Evolutionary conservation across 495 filamentous ascomycete species (phyloP).

Genomic region (Podospora didyma): DNA sequence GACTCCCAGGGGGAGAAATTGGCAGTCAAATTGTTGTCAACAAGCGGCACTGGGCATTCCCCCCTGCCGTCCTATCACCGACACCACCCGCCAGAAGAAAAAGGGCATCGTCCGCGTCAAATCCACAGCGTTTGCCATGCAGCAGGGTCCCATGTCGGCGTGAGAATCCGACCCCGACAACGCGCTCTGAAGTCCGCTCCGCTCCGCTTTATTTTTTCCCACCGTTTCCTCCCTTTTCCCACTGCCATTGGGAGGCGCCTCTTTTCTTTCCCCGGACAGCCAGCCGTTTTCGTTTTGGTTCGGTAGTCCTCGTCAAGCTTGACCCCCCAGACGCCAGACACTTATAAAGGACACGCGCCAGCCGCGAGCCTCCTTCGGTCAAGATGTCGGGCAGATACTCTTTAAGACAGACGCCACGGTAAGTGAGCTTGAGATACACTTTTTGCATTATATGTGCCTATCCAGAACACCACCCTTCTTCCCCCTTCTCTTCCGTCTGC

Average conservation of each 20-base stretch:
- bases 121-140: too few species aligned
- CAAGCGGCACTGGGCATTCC: too few species aligned
- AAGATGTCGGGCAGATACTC: conserved; percentile 38
- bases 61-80: too few species aligned
- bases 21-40: too few species aligned
- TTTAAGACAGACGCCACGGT: conserved; percentile 50
- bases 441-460: background rate
- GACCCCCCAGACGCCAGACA: background rate
- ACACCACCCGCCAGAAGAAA: too few species aligned
- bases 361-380: conserved; percentile 12
- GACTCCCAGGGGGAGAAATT: too few species aligned
- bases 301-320: background rate
- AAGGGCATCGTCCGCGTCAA: too few species aligned
- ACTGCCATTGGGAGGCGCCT: background rate
- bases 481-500: background rate
- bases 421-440: conserved; percentile 10
- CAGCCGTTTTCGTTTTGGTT: too few species aligned
- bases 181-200: background rate
- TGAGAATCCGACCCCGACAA: too few species aligned
- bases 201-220: background rate
- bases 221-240: background rate
- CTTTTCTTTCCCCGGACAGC: background rate
- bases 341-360: conserved; percentile 16
- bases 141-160: too few species aligned
- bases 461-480: too few species aligned